A percentile compares a stretch with the other conserved stretches of the same genome.
Conservation (phyloP, 257 asterid species). For the Euphrasia confusa region DNA sequence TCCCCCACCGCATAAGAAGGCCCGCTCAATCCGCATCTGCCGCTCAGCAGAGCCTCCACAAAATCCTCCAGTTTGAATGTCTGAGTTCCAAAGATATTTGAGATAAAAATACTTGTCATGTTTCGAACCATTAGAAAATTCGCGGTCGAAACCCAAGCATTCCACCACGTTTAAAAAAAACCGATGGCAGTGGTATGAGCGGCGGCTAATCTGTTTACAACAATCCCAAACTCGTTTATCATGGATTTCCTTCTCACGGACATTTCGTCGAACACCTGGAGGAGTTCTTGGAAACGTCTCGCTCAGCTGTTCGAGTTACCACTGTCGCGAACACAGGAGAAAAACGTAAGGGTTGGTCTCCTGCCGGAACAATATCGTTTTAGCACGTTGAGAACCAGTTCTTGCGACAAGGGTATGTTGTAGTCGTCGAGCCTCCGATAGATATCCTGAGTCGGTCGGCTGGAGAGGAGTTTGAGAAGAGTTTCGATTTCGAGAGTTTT, state of each 20-base stretch:
- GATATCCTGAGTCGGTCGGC: slow-evolving; percentile 32
- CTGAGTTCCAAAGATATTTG: too few relatives aligned
- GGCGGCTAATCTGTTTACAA: slow-evolving; percentile 47
- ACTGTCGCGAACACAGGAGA: slow-evolving; percentile 41
- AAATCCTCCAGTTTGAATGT: too few relatives aligned
- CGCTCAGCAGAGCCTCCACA: too few relatives aligned
- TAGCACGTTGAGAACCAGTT: slow-evolving; percentile 57
- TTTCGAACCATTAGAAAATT: neutral
- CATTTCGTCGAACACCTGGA: slow-evolving; percentile 81
- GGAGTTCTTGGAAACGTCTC: slow-evolving; percentile 45
- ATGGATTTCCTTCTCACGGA: slow-evolving; percentile 29
- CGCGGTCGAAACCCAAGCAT: slow-evolving; percentile 40
- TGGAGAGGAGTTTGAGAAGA: slow-evolving; percentile 42
- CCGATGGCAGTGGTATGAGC: slow-evolving; percentile 65
- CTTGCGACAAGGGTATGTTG: slow-evolving; percentile 37
- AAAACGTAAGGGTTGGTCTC: slow-evolving; percentile 64
- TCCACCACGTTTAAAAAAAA: slow-evolving; percentile 42
- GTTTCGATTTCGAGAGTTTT: slow-evolving; percentile 47
- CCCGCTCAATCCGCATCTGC: too few relatives aligned
- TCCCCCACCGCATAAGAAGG: too few relatives aligned
- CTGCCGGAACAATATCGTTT: slow-evolving; percentile 69
- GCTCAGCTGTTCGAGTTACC: slow-evolving; percentile 35
- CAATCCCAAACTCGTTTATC: slow-evolving; percentile 41
- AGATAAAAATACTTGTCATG: too few relatives aligned
- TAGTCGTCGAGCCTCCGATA: slow-evolving; percentile 39